Evolutionary conservation across 495 filamentous ascomycete species (phyloP).

Genomic region (Achaetomiella virescens): DNA sequence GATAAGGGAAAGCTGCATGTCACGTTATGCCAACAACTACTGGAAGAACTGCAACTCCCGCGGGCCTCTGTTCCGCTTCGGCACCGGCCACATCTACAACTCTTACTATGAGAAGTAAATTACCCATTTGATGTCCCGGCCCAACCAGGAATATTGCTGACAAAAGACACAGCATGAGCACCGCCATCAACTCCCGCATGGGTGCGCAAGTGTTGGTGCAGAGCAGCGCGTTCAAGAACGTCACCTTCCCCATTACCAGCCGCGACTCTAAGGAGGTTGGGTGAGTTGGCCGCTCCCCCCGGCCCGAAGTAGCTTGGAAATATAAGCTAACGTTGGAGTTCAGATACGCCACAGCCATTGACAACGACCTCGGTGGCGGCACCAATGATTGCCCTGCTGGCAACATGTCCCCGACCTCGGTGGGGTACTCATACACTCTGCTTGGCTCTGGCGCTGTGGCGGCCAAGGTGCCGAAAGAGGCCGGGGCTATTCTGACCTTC

Average conservation of each 20-base stretch:
- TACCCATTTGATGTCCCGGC: neutral
- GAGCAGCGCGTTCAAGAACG: constrained; percentile 50
- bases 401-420: constrained; percentile 33
- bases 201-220: constrained; percentile 60
- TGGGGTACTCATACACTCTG: constrained; percentile 48
- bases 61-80: constrained; percentile 56
- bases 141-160: neutral
- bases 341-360: constrained; percentile 38
- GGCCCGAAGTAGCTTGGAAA: too few species aligned
- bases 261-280: constrained; percentile 50
- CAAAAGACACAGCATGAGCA: constrained; percentile 31
- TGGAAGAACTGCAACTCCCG: constrained; percentile 57
- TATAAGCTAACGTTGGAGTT: too few species aligned
- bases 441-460: constrained; percentile 41
- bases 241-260: constrained; percentile 44
- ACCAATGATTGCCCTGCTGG: constrained; percentile 43
- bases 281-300: neutral
- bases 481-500: constrained; percentile 52
- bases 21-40: constrained; percentile 58
- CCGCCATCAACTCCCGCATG: constrained; percentile 60
- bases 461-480: constrained; percentile 40
- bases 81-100: constrained; percentile 49
- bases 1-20: constrained; percentile 51
- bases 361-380: constrained; percentile 51
- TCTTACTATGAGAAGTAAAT: constrained; percentile 35